These are phyloP conservation scores for Scedosporium dehoogii DNA, from an alignment of 2,329 filamentous ascomycete species.

Conservation along the genomic window DNA sequence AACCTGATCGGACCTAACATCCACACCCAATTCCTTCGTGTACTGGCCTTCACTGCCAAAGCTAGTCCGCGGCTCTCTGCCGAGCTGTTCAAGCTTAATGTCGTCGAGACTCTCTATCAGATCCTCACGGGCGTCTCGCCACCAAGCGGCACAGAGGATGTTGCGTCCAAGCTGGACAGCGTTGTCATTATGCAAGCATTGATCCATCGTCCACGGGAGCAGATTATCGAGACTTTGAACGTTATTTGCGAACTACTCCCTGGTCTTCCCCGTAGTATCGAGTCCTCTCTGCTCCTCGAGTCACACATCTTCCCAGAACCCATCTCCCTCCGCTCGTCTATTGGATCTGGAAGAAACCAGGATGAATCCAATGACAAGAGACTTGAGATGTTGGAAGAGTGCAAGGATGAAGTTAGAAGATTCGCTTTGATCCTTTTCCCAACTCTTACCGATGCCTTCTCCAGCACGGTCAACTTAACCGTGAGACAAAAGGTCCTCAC, in stretches of 20 bases:
- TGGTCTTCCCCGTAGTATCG: slow-evolving; percentile 49
- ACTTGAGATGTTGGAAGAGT: slow-evolving; percentile 70
- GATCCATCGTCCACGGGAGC: slow-evolving; percentile 88
- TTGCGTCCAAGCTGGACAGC: slow-evolving; percentile 82
- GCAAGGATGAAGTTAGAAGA: slow-evolving; percentile 76
- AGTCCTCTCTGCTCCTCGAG: slow-evolving; percentile 20
- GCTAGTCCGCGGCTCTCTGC: slow-evolving; percentile 80
- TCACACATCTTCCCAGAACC: background rate
- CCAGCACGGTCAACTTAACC: slow-evolving; percentile 89
- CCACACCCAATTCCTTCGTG: slow-evolving; percentile 90
- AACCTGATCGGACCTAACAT: slow-evolving; percentile 92
- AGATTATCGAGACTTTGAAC: slow-evolving; percentile 94
- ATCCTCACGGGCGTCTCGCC: slow-evolving; percentile 94
- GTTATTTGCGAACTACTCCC: slow-evolving; percentile 93
- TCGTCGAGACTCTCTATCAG: slow-evolving; percentile 95
- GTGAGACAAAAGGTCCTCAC: slow-evolving; percentile 92
- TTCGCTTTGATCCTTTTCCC: slow-evolving; percentile 91
- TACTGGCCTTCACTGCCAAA: slow-evolving; percentile 80
- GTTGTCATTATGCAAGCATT: slow-evolving; percentile 98
- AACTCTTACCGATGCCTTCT: slow-evolving; percentile 92
- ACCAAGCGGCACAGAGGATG: slow-evolving; percentile 65
- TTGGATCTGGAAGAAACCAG: background rate
- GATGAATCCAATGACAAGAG: slow-evolving; percentile 59
- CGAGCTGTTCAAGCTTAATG: slow-evolving; percentile 89
- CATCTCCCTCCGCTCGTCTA: background rate